Conservation (phyloP, 176 grass and related monocot species). For the Tillandsia fasciculata region DNA sequence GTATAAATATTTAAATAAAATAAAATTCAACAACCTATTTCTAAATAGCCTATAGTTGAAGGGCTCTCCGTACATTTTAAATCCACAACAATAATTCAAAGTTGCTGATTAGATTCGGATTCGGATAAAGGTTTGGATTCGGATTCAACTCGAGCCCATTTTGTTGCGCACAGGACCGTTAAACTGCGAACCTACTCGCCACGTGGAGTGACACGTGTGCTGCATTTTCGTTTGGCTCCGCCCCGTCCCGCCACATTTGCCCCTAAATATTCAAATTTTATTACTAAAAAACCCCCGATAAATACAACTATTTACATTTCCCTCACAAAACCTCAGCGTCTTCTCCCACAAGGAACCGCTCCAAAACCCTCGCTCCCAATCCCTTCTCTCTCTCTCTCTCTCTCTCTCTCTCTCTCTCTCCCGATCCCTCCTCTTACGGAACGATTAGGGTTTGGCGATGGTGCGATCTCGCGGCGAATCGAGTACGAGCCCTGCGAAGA, state of each 20-base stretch:
- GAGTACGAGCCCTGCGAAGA: slow-evolving; percentile 24
- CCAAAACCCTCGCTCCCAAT: background rate
- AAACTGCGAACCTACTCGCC: background rate
- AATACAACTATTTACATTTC: background rate
- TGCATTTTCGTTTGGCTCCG: background rate
- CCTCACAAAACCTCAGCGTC: background rate
- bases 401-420: slow-evolving; percentile 5
- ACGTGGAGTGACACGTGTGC: background rate
- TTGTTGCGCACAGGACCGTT: background rate
- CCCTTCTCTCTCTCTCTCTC: slow-evolving; percentile 15
- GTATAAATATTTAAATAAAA: too few species aligned
- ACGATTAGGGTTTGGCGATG: slow-evolving; percentile 23
- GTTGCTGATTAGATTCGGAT: too few species aligned
- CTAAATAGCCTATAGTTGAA: too few species aligned
- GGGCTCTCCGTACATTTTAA: too few species aligned
- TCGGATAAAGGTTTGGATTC: background rate
- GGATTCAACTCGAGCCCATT: background rate
- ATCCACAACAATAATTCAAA: too few species aligned
- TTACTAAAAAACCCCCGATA: background rate
- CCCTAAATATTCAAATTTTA: slow-evolving; percentile 5
- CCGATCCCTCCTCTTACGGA: background rate
- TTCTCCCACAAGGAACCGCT: slow-evolving; percentile 3
- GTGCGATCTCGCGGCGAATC: slow-evolving; percentile 15
- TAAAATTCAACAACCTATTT: too few species aligned
- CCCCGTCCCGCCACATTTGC: slow-evolving; percentile 9